Evolutionary conservation across 2,329 filamentous ascomycete species (phyloP), one percentile per base, ranked within the genome.

Genomic region (Monosporascus ibericus): DNA sequence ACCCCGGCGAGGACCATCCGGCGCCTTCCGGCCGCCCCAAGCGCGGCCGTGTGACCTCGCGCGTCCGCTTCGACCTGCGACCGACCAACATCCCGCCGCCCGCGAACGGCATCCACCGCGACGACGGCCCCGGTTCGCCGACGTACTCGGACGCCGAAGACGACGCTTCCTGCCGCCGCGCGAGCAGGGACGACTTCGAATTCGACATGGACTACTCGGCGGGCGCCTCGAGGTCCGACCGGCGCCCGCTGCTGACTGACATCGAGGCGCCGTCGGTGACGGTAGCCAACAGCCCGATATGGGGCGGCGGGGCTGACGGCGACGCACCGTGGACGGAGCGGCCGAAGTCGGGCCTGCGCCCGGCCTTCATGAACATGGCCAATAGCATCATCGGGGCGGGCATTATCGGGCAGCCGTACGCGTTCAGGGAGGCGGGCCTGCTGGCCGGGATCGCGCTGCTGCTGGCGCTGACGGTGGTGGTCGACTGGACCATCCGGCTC

Each of bases 341-440:
- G 52, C 91, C 92, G 47, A 92, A 92, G 72, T 95, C 90, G 53
- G 87, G 88, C 5, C 79, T 97, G 72, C 79, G 81, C 56, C 90
- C 87, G 67, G 92, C 94, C 3, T 97, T 99, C 62, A 96, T 97
- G 91, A 99, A 99, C 73, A 99, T 99, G 94, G 92, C 94, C 57
- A 99, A 99, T 75, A 95, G 89, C 63, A 99, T 99, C 68, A 96
- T 99, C 60, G 85, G 84, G 39, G 85, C 84, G 2, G 84, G 84
- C 49, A 87, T 87, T 69, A 86, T 87, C 64, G 84, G 89, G 3
- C 94, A 99, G 72, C 92, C 94, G 14, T 99, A 97, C 72, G 94
- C 94, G n/a, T 87, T 99, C 66, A 84, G 84, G 53, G 92, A 97
- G 73, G 94, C 94, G 7, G 94, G 94, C 6, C 80, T 99, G 62